A percentile compares a stretch with the other conserved stretches of the same genome.
Conservation (phyloP, 805 yeast species). For the Ogataea ramenticola region DNA sequence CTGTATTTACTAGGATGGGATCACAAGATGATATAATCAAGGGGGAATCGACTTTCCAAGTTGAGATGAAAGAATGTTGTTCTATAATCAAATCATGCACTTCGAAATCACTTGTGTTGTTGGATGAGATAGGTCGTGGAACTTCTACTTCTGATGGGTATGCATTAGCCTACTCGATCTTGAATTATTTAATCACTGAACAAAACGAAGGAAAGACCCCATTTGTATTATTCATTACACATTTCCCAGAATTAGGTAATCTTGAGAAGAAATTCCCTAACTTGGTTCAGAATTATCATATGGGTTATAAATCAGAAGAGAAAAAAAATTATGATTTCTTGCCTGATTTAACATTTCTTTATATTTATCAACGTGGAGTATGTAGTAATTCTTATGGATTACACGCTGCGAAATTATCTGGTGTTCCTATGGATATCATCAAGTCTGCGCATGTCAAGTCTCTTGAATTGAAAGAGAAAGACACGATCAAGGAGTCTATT, state of each 20-base stretch:
- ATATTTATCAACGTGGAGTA: constrained; percentile 40
- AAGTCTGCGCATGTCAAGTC: constrained; percentile 36
- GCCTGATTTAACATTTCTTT: constrained; percentile 42
- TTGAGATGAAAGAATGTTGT: constrained; percentile 63
- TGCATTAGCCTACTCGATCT: constrained; percentile 69
- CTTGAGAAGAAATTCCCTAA: constrained; percentile 34
- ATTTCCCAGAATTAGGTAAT: constrained; percentile 60
- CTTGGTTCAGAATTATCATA: constrained; percentile 53
- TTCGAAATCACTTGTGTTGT: constrained; percentile 47
- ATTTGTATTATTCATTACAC: constrained; percentile 74
- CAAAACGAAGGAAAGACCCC: constrained; percentile 27
- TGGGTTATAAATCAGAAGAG: constrained; percentile 46
- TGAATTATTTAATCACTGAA: constrained; percentile 44
- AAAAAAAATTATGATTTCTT: constrained; percentile 12
- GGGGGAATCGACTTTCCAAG: constrained; percentile 81
- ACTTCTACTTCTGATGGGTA: constrained; percentile 68
- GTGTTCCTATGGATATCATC: constrained; percentile 42
- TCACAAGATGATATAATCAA: constrained; percentile 70
- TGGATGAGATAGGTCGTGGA: constrained; percentile 78
- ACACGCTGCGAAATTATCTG: constrained; percentile 77
- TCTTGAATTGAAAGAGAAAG: constrained; percentile 9
- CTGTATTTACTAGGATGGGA: constrained; percentile 59
- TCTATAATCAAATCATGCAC: constrained; percentile 46
- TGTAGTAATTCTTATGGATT: constrained; percentile 71
- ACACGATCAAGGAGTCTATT: background rate